Conservation (phyloP, 78 protist genomes). For the Dictyostelium capitatum region DNA sequence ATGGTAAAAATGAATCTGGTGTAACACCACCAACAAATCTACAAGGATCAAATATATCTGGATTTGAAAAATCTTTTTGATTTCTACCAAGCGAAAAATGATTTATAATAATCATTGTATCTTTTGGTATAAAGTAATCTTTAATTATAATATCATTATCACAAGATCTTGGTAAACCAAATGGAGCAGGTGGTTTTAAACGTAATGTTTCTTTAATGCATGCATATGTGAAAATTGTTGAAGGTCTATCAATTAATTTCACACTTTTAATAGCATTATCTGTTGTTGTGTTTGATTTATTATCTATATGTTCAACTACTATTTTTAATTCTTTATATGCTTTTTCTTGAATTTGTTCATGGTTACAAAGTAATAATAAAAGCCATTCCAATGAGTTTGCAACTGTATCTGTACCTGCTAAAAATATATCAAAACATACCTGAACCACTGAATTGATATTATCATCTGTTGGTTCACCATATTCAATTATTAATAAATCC, state of each 20-base stretch:
- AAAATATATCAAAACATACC: neutral
- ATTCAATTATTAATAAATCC: conserved; percentile 22
- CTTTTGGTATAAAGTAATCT: conserved; percentile 40
- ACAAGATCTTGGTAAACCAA: conserved; percentile 47
- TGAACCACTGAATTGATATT: neutral
- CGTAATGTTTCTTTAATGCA: conserved; percentile 42
- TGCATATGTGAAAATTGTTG: conserved; percentile 23
- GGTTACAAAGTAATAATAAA: conserved; percentile 28
- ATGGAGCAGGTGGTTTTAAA: conserved; percentile 33
- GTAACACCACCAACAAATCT: neutral
- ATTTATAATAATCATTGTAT: conserved; percentile 18
- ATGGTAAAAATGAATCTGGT: conserved; percentile 7
- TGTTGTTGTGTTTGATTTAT: neutral
- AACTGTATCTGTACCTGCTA: conserved; percentile 12
- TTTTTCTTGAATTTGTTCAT: conserved; percentile 21
- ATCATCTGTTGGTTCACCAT: neutral
- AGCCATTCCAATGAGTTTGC: conserved; percentile 41
- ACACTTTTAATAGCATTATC: neutral
- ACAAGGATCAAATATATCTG: conserved; percentile 12
- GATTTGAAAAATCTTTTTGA: neutral
- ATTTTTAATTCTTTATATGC: neutral
- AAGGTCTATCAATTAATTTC: neutral
- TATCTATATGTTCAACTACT: neutral
- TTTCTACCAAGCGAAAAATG: conserved; percentile 6
- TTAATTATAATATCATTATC: neutral